Evolutionary conservation across 768 basidiomycete genomes (phyloP), one percentile per base, ranked within the genome.

Genomic region (Suillus cothurnatus): DNA sequence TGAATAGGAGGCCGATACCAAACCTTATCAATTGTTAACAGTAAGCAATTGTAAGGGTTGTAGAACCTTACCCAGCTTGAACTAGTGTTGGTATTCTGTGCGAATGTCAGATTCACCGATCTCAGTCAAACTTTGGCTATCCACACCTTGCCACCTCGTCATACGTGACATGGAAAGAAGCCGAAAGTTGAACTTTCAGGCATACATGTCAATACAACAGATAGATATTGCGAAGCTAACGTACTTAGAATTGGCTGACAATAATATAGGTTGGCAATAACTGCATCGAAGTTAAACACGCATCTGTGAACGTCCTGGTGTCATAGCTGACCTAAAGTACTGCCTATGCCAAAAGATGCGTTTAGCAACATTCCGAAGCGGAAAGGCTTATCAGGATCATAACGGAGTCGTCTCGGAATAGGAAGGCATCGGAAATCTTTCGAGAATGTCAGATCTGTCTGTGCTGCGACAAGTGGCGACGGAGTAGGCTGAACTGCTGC

Each of bases 181-280:
- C 45, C 63, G 83, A 72, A 65, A 82, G 77, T 60, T 76, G 67
- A n/a, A 75, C 74, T 63, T 28, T 11, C 11, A 17, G 19, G 31
- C 32, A 21, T 23, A 26, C 26, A 7, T 7, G 17, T 26, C 73
- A 38, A 23, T 59, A 23, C 4, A 53, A 55, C 3, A 12, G 7
- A 23, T 66, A 7, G 67, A 63, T 28, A 19, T 64, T 12, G 1
- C 28, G 32, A 23, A 36, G n/a, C n/a, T 3, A 69, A 78, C 82
- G 71, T 71, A 87, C 92, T 90, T 12, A 94, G 78, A 65, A 94
- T 76, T 6, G 93, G 93, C 76, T 93, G 91, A 66, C 88, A 90
- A 66, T 94, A 95, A 72, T 93, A 94, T 58, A 95, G 77, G 72
- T 95, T 94, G 28, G 87, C 84, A 34, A 86, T 87, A 49, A 68